Conservation (phyloP, 257 asterid species). For the Ilex aquifolium region DNA sequence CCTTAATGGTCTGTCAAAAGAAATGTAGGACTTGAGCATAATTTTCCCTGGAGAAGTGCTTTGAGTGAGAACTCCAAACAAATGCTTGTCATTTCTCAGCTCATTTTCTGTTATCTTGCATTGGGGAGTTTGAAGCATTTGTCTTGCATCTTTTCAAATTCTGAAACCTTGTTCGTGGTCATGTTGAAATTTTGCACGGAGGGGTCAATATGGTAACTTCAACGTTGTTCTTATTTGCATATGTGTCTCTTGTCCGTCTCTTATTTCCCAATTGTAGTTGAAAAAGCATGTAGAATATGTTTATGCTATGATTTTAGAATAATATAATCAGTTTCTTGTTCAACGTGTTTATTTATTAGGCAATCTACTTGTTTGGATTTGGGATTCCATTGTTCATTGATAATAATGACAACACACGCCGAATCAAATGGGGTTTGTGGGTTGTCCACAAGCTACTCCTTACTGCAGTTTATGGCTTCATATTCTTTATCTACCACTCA, state of each 20-base stretch:
- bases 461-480: slow-evolving; percentile 40
- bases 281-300: not conserved
- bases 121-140: not conserved
- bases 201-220: not conserved
- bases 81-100: too few relatives aligned
- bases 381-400: slow-evolving; percentile 26
- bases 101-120: not conserved
- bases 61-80: too few relatives aligned
- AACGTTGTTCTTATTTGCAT: not conserved
- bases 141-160: not conserved
- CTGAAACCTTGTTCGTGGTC: not conserved
- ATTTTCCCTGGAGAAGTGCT: too few relatives aligned
- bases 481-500: slow-evolving; percentile 29
- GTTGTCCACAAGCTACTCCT: slow-evolving; percentile 35
- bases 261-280: not conserved
- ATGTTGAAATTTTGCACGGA: not conserved
- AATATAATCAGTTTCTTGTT: not conserved
- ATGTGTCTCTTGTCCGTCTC: not conserved
- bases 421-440: slow-evolving; percentile 40
- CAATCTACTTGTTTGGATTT: slow-evolving; percentile 33
- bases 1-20: too few relatives aligned
- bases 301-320: not conserved
- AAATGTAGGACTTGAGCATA: too few relatives aligned
- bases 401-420: slow-evolving; percentile 11
- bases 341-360: slow-evolving; percentile 18